A percentile compares a stretch with the other conserved stretches of the same genome.
phyloP scores from a whole-genome alignment of 1,284 basidiomycete species.

The Cryptococcus sp. region DNA sequence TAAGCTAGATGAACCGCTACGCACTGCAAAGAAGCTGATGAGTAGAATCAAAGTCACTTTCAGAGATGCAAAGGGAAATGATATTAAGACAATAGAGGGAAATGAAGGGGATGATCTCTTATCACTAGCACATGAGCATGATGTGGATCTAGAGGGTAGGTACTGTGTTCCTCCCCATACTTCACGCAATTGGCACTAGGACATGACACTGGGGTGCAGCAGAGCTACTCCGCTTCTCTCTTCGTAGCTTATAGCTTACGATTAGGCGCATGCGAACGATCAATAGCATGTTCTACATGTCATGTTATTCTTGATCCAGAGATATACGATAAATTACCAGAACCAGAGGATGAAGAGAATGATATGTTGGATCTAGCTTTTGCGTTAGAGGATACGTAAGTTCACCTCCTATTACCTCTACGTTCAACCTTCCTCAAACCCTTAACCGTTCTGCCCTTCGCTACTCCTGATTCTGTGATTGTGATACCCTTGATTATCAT shows the following conservation, averaged over 20 bases:
- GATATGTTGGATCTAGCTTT: conserved; percentile 99
- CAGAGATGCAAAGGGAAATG: conserved; percentile 76
- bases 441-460: no score
- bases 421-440: no score
- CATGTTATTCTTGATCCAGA: conserved; percentile 85
- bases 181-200: no score
- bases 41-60: conserved; percentile 81
- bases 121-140: conserved; percentile 88
- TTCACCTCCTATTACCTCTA: conserved; percentile 7
- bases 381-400: conserved; percentile 88
- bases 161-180: no score
- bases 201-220: no score
- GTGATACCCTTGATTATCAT: no score
- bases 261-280: conserved; percentile 90
- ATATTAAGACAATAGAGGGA: conserved; percentile 81
- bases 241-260: not conserved
- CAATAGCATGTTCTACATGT: conserved; percentile 95
- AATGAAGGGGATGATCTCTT: conserved; percentile 93
- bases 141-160: conserved; percentile 93
- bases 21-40: conserved; percentile 3
- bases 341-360: conserved; percentile 95
- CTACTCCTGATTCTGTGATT: no score
- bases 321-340: conserved; percentile 77
- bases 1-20: no score
- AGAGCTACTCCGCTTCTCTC: no score